Base-by-base conservation (phyloP, 2,329 filamentous ascomycete genomes). In the Aureobasidium sp. region DNA sequence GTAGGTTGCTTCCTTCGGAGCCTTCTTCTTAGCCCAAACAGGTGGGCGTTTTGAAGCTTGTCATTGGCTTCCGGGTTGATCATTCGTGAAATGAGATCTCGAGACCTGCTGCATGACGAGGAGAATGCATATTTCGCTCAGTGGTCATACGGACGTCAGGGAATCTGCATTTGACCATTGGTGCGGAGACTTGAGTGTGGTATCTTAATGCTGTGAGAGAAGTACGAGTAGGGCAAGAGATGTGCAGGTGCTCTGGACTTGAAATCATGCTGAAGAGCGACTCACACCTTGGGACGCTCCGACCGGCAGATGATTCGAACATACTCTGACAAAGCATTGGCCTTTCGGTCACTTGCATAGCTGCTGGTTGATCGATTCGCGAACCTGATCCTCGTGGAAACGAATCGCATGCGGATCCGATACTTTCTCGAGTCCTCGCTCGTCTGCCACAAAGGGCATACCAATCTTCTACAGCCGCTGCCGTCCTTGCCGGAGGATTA, bases 31-130 rank as follows among this genome's bases (percentile, higher is more conserved):
- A 5, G 29, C 27, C 41, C 41, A 23, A 10, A 12, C 53, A 57
- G 39, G 53, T 57, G 53, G 53, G 39, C 53, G 53, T 34, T 46
- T 46, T 20, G n/a, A 10, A 29, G 36, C 41, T 46, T 57, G n/a
- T 36, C 17, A 57, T 57, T 57, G 53, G 53, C 53, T 57, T 46
- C 13, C n/a, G 29, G 17, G 27, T 17, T 15, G 29, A 57, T 36
- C 17, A 20, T 20, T 17, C 34, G 53, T 29, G 10, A 34, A 12
- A 23, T 32, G 51, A 55, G 37, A 55, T 42, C 26, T 55, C 23
- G 37, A 26, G 37, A 12, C 23, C n/a, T 55, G 37, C 26, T 41
- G 23, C 20, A 20, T 20, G 29, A 55, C 51, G 51, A 42, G n/a
- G 37, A 42, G 10, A 15, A 27, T 29, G 23, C 37, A 29, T 42